Evolutionary conservation across 164 flowering plant genomes (phyloP), one percentile per base, ranked within the genome.

Genomic region (Liquidambar formosana): DNA sequence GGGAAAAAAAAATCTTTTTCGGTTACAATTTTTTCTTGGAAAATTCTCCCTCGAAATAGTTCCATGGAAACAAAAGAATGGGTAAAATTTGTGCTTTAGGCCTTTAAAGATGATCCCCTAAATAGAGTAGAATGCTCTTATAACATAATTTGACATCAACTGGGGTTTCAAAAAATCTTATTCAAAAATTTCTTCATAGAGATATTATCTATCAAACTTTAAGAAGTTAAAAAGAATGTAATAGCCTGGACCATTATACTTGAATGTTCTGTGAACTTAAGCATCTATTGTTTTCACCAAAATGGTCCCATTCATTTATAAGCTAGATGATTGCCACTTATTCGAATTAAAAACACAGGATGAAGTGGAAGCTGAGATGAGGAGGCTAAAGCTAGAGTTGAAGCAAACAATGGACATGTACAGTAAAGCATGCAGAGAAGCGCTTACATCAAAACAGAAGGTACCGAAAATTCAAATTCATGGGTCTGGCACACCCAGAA

Each of bases 361-460:
- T 44, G 82, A 81, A 8, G 60, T 68, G 43, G 84, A 81, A 65
- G 66, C 71, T 12, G 82, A 81, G 26, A 75, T 81, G 78, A 76
- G 75, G 71, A 71, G 84, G 52, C 70, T 81, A 48, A 76, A 70
- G 67, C 60, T 76, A 16, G 84, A 81, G 74, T 66, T 81, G 66
- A 79, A 79, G 71, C 80, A 81, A 63, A 81, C 82, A 21, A 81
- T 81, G 80, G 78, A 77, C 13, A 59, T 81, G 80, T 79, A 81
- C 49, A 74, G 71, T 52, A 64, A 74, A 15, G 82, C 84, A 11
- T 81, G 82, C 71, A 78, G 61, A 72, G 84, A 79, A 76, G 84
- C 84, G 10, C 73, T 81, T 13, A 41, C 62, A 10, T 78, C 84
- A 23, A 70, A 78, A 57, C 81, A 81, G 56, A 71, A 76, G 80